Conservation (phyloP, 2,329 filamentous ascomycete genomes). For the Myriosclerotinia duriaeana region DNA sequence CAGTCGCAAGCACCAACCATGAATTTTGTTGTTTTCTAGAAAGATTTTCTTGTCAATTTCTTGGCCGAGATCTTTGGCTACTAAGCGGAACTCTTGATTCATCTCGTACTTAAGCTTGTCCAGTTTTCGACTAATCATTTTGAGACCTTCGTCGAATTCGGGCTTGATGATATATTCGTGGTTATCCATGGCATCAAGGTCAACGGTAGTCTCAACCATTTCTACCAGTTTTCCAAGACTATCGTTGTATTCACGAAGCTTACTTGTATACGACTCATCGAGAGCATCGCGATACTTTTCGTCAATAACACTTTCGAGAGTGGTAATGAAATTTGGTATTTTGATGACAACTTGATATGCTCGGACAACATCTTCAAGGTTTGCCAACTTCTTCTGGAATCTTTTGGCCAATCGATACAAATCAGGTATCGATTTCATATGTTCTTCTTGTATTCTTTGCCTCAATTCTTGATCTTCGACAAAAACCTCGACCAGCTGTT, state of each 20-base stretch:
- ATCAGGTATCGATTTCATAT: conserved; percentile 88
- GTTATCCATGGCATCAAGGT: conserved; percentile 90
- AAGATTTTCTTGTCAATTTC: conserved; percentile 99
- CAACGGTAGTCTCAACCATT: conserved; percentile 98
- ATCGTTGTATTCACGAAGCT: conserved; percentile 73
- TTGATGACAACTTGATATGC: conserved; percentile 94
- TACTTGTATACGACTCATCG: conserved; percentile 82
- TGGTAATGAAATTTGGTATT: conserved; percentile 83
- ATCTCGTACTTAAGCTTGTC: conserved; percentile 82
- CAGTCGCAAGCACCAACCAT: conserved; percentile 94
- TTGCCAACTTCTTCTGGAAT: conserved; percentile 89
- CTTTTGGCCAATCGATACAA: conserved; percentile 91
- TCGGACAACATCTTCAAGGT: conserved; percentile 90
- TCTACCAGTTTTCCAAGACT: conserved; percentile 85
- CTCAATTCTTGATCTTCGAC: conserved; percentile 88
- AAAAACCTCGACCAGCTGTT: conserved; percentile 94
- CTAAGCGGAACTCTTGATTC: conserved; percentile 73
- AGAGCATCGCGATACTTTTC: conserved; percentile 86
- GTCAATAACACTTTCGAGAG: conserved; percentile 92
- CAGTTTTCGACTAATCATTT: conserved; percentile 85
- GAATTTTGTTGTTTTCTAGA: conserved; percentile 90
- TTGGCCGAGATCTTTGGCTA: conserved; percentile 78
- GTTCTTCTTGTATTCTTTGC: conserved; percentile 95
- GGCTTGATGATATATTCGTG: conserved; percentile 99
- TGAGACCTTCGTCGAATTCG: conserved; percentile 87